phyloP scores from a whole-genome alignment of 306 rosid species.

The Trichosanthes truncata region DNA sequence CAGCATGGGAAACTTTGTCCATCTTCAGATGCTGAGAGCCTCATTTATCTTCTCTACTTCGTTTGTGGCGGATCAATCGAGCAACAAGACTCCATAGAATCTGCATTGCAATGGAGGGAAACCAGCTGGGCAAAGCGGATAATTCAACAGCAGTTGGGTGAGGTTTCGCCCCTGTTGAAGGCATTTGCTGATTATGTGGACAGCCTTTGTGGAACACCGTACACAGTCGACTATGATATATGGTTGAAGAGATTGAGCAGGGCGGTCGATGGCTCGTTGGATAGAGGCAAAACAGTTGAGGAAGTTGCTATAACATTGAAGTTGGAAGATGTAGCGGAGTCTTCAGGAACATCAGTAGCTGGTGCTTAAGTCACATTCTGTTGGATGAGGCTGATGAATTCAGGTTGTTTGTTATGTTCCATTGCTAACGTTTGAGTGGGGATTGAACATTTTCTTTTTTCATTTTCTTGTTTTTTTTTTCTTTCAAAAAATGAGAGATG shows the following conservation, averaged over 20 bases:
- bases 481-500: not conserved
- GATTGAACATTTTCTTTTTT: not conserved
- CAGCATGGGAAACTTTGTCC: conserved; percentile 91
- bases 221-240: conserved; percentile 66
- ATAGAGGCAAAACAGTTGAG: conserved; percentile 75
- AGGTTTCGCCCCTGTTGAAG: conserved; percentile 69
- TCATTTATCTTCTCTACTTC: conserved; percentile 58
- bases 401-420: not conserved
- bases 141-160: conserved; percentile 71
- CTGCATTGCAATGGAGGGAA: conserved; percentile 93
- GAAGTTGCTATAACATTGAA: conserved; percentile 43
- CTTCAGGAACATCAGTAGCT: conserved; percentile 65
- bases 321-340: conserved; percentile 67
- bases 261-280: conserved; percentile 48
- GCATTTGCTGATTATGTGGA: conserved; percentile 95
- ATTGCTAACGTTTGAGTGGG: conserved; percentile 5
- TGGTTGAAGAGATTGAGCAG: conserved; percentile 78
- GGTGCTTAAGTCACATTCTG: conserved; percentile 18
- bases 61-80: conserved; percentile 50
- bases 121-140: conserved; percentile 60
- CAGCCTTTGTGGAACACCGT: conserved; percentile 91
- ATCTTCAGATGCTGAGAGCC: conserved; percentile 93
- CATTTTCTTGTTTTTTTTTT: not conserved
- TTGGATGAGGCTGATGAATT: not conserved
- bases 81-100: conserved; percentile 85